Percentiles rank a stretch among this genome's conserved stretches.
Conservation (phyloP, 495 filamentous ascomycete genomes). For the Xylaria curta region DNA sequence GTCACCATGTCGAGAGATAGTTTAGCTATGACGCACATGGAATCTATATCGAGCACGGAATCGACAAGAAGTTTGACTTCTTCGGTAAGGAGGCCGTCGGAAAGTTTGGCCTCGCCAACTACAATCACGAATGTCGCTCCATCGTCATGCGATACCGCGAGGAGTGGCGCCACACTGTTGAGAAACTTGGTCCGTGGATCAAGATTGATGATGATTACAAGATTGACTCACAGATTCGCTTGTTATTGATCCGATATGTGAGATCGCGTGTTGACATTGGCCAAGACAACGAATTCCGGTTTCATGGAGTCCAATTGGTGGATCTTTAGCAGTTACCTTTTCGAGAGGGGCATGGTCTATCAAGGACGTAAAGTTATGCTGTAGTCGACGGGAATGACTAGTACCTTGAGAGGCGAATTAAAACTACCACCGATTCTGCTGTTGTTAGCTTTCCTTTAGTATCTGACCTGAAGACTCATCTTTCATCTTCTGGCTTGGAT, state of each 20-base stretch:
- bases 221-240: conserved; percentile 50
- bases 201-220: conserved; percentile 99
- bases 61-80: conserved; percentile 95
- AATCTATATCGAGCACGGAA: conserved; percentile 95
- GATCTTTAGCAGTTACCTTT: conserved; percentile 92
- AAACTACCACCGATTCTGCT: conserved; percentile 95
- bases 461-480: conserved; percentile 69
- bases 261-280: conserved; percentile 28
- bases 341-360: conserved; percentile 87
- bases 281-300: conserved; percentile 84
- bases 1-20: conserved; percentile 77
- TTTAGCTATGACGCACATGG: conserved; percentile 93
- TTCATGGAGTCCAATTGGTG: conserved; percentile 99
- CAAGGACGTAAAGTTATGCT: conserved; percentile 92
- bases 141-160: conserved; percentile 93
- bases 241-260: not conserved
- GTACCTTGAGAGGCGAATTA: conserved; percentile 89
- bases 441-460: conserved; percentile 86
- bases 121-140: conserved; percentile 90
- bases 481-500: conserved; percentile 86
- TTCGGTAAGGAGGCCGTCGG: conserved; percentile 87
- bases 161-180: conserved; percentile 91
- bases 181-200: conserved; percentile 93
- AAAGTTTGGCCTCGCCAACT: conserved; percentile 85
- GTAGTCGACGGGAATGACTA: conserved; percentile 89